A percentile compares a stretch with the other conserved stretches of the same genome.
Evolutionary conservation across 345 rosid genomes (phyloP).

Genomic region (Linum trigynum): DNA sequence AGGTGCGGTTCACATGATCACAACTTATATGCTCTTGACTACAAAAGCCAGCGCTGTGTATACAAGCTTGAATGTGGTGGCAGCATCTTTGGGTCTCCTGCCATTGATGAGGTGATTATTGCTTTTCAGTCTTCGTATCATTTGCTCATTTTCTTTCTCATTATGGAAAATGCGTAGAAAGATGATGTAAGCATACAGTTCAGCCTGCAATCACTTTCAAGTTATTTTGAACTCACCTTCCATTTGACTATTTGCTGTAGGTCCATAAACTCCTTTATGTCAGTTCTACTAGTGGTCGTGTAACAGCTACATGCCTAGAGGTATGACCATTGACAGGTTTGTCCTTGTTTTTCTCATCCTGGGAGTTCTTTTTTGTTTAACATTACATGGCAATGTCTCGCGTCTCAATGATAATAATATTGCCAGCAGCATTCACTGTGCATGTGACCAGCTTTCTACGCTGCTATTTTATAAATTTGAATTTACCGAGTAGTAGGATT

Average conservation of each 20-base stretch:
- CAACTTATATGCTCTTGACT: conserved; percentile 80
- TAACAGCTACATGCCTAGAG: conserved; percentile 67
- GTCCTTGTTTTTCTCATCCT: neutral
- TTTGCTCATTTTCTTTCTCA: conserved; percentile 1
- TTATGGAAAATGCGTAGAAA: too few relatives aligned
- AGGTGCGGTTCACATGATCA: conserved; percentile 98
- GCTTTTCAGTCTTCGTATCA: neutral
- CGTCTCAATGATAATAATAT: too few relatives aligned
- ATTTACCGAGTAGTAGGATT: too few relatives aligned
- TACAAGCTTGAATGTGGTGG: conserved; percentile 75
- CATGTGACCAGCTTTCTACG: too few relatives aligned
- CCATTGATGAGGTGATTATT: conserved; percentile 67
- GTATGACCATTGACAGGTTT: conserved; percentile 24
- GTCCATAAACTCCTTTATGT: conserved; percentile 42
- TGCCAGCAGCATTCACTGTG: too few relatives aligned
- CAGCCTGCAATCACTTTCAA: neutral
- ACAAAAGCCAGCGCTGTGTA: conserved; percentile 50
- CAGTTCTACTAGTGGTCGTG: conserved; percentile 78
- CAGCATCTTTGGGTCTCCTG: conserved; percentile 85
- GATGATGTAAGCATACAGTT: too few relatives aligned
- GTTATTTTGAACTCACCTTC: conserved; percentile 11
- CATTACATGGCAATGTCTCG: too few relatives aligned
- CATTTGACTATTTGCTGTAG: conserved; percentile 30
- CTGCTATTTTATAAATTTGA: too few relatives aligned
- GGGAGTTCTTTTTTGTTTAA: neutral